Conservation (phyloP, 2,329 filamentous ascomycete species). For the Xylaria sp. region DNA sequence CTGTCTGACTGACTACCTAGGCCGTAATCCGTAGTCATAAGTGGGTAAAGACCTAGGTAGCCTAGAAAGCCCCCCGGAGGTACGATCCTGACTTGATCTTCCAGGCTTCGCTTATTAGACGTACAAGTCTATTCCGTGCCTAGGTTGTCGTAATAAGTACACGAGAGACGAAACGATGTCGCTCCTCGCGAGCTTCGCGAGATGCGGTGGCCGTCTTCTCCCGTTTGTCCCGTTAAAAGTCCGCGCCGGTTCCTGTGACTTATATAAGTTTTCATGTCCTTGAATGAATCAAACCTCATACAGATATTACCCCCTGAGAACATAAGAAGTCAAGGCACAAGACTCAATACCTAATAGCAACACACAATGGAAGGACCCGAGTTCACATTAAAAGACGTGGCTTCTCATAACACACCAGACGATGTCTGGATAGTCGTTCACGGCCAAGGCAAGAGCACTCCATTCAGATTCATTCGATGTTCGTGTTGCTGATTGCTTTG, state of each 20-base stretch:
- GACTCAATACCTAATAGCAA: background rate
- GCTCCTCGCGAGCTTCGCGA: background rate
- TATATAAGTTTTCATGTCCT: background rate
- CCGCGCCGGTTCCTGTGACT: background rate
- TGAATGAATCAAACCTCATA: background rate
- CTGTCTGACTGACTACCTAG: too few species aligned
- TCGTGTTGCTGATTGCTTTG: background rate
- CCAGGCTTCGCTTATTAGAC: background rate
- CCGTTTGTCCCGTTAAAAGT: conserved; percentile 7
- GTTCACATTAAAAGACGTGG: conserved; percentile 40
- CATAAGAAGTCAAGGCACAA: background rate
- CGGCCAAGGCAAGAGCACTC: conserved; percentile 41
- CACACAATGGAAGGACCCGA: conserved; percentile 24
- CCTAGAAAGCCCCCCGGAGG: too few species aligned
- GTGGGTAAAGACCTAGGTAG: too few species aligned
- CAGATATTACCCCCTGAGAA: background rate
- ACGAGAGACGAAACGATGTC: background rate
- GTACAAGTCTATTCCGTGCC: background rate
- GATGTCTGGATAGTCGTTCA: conserved; percentile 54
- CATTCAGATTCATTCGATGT: background rate
- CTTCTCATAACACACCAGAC: conserved; percentile 42
- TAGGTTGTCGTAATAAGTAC: background rate
- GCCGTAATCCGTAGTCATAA: too few species aligned
- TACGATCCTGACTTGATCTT: background rate
- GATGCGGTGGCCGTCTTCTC: background rate